Percentiles rank a stretch among this genome's conserved stretches.
Conservation (phyloP, 2,329 filamentous ascomycete species). For the Trichophyton mentagrophytes region DNA sequence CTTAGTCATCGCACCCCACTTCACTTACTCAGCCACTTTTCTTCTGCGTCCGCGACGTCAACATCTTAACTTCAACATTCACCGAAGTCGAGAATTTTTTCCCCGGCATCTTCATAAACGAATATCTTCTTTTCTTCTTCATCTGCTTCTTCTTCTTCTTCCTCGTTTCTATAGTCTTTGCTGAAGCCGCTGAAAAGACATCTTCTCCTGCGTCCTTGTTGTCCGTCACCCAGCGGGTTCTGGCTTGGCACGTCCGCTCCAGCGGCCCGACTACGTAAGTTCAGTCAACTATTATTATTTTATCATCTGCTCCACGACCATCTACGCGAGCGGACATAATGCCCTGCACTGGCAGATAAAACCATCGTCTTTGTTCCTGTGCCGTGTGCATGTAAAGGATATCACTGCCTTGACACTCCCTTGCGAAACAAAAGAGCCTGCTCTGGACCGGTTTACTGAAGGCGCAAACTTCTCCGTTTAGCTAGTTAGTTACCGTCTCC, state of each 20-base stretch:
- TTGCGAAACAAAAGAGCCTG: background rate
- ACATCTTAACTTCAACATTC: background rate
- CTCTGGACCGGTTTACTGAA: background rate
- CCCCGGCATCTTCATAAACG: too few species aligned
- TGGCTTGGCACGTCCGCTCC: background rate
- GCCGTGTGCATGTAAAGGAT: background rate
- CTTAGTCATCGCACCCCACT: conserved; percentile 1
- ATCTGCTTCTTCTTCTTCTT: background rate
- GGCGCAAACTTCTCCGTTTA: background rate
- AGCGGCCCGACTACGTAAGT: conserved; percentile 3
- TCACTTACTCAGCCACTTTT: background rate
- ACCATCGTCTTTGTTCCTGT: too few species aligned
- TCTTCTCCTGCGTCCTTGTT: background rate
- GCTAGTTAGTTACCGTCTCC: background rate
- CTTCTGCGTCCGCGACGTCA: background rate
- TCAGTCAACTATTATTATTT: background rate
- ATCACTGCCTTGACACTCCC: too few species aligned
- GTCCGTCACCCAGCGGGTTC: background rate
- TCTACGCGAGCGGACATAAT: background rate
- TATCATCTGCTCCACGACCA: background rate
- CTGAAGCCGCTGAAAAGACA: background rate
- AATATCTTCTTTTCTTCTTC: background rate
- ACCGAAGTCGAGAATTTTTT: background rate
- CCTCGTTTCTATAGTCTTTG: background rate
- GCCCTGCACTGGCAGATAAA: too few species aligned